Evolutionary conservation across 805 yeast genomes (phyloP).

Genomic region (Saccharomycopsis synnaedendra): DNA sequence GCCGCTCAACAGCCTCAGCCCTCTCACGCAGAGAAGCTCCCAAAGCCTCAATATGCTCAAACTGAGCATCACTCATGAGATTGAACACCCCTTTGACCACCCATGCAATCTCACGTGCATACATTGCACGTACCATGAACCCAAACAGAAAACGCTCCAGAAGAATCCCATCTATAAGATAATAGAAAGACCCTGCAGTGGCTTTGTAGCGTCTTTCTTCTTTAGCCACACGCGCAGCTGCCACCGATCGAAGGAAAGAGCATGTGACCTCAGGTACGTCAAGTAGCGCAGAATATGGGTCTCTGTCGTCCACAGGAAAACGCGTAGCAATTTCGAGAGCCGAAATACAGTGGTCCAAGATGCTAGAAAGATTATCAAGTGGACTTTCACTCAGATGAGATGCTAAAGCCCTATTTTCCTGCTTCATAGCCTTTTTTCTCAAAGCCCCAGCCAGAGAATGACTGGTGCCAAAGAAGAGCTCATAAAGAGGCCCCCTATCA

Average conservation of each 20-base stretch:
- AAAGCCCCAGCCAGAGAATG: too few species aligned
- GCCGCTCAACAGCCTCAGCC: neutral
- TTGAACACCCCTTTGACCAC: constrained; percentile 1
- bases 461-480: too few species aligned
- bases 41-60: neutral
- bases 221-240: too few species aligned
- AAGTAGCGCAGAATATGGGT: constrained; percentile 10
- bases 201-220: neutral
- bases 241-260: constrained; percentile 5
- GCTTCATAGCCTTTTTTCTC: too few species aligned
- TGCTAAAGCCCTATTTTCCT: neutral
- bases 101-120: neutral
- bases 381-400: too few species aligned
- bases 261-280: constrained; percentile 13
- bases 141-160: neutral
- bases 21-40: neutral
- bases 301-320: constrained; percentile 3
- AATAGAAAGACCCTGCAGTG: neutral
- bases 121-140: neutral
- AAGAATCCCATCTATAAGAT: neutral
- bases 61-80: neutral
- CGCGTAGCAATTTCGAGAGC: constrained; percentile 11
- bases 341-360: too few species aligned
- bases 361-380: too few species aligned
- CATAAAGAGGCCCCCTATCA: too few species aligned